Conservation (phyloP, 1,284 basidiomycete genomes). For the Boletus smithii region DNA sequence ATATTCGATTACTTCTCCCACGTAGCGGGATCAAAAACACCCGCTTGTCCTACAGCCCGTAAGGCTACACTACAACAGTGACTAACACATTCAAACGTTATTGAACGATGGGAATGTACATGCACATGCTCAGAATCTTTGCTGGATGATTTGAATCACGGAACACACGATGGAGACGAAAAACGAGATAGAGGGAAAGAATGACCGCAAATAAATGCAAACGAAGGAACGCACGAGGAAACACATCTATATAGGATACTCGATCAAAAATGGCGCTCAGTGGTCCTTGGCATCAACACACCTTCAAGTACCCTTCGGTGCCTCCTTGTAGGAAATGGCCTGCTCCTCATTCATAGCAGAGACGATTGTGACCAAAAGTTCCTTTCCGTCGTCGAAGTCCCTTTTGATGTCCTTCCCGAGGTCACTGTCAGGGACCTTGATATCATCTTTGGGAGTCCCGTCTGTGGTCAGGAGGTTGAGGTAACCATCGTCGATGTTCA, state of each 20-base stretch:
- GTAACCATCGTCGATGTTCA: slow-evolving; percentile 88
- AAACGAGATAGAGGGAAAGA: slow-evolving; percentile 5
- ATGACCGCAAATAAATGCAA: slow-evolving; percentile 21
- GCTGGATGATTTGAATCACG: slow-evolving; percentile 18
- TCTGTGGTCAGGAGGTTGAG: slow-evolving; percentile 92
- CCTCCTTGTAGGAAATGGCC: slow-evolving; percentile 85
- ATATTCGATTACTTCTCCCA: slow-evolving; percentile 10
- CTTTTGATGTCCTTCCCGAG: slow-evolving; percentile 73
- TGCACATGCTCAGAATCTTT: slow-evolving; percentile 25
- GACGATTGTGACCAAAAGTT: slow-evolving; percentile 86
- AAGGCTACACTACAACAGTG: slow-evolving; percentile 29
- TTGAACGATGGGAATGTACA: slow-evolving; percentile 28
- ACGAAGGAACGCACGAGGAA: slow-evolving; percentile 7
- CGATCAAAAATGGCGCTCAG: background rate
- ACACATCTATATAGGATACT: background rate
- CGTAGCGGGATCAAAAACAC: slow-evolving; percentile 2
- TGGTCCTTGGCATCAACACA: slow-evolving; percentile 7
- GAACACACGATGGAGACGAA: slow-evolving; percentile 9
- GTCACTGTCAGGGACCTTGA: slow-evolving; percentile 87
- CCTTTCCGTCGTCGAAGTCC: slow-evolving; percentile 86
- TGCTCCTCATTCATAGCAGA: slow-evolving; percentile 91
- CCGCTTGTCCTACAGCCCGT: slow-evolving; percentile 11
- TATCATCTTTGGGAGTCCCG: slow-evolving; percentile 90
- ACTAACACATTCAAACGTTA: slow-evolving; percentile 29
- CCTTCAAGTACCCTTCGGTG: slow-evolving; percentile 55